Percentiles rank a stretch among this genome's conserved stretches.
Evolutionary conservation across 805 yeast species (phyloP).

Genomic region (Myxozyma sirexii): DNA sequence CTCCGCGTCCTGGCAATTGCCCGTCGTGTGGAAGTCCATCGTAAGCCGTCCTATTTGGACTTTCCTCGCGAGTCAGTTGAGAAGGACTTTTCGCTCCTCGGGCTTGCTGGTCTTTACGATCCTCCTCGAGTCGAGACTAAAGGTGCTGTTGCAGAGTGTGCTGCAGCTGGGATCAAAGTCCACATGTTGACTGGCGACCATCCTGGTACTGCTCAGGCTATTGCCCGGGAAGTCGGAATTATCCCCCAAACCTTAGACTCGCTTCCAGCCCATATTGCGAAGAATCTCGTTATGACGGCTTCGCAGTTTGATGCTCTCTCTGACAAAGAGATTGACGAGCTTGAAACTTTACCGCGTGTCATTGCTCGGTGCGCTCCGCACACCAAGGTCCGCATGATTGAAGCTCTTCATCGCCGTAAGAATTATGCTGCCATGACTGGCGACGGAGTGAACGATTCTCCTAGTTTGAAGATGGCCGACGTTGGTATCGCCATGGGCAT

Average conservation of each 20-base stretch:
- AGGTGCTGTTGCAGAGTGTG: conserved; percentile 65
- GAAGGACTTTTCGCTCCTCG: conserved; percentile 57
- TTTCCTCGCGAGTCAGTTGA: conserved; percentile 54
- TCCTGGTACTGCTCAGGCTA: conserved; percentile 75
- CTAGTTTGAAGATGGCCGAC: conserved; percentile 73
- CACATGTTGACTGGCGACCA: conserved; percentile 85
- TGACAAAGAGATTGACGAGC: conserved; percentile 62
- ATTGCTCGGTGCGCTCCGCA: conserved; percentile 84
- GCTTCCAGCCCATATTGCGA: conserved; percentile 40
- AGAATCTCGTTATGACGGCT: conserved; percentile 64
- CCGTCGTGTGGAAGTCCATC: conserved; percentile 39
- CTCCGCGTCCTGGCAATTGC: conserved; percentile 77
- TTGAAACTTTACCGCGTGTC: conserved; percentile 71
- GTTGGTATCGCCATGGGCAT: conserved; percentile 86
- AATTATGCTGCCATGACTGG: conserved; percentile 80
- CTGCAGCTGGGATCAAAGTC: conserved; percentile 73
- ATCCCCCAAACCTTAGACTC: conserved; percentile 56
- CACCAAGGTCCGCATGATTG: conserved; percentile 79
- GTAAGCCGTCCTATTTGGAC: conserved; percentile 34
- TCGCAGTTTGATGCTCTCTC: conserved; percentile 64
- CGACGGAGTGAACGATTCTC: conserved; percentile 83
- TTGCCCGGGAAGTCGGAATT: conserved; percentile 81
- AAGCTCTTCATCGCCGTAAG: conserved; percentile 66
- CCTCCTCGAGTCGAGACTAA: conserved; percentile 76
- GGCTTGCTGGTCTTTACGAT: conserved; percentile 76